A percentile compares a stretch with the other conserved stretches of the same genome.
Conservation (phyloP, 495 filamentous ascomycete species). For the Aspergillus kassunensis region DNA sequence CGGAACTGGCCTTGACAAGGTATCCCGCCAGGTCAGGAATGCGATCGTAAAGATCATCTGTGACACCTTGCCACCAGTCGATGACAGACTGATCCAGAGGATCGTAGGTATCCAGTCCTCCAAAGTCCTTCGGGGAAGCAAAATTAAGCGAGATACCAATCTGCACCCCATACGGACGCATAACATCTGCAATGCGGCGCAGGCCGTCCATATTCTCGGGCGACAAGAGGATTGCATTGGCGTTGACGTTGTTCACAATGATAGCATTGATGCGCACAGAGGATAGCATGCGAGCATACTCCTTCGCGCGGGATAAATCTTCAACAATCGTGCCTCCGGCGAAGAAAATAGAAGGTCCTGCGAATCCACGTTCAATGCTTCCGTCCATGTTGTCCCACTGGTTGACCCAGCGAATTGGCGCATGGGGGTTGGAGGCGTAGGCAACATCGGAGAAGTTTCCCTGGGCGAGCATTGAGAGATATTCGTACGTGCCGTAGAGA, state of each 20-base stretch:
- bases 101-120: conserved; percentile 58
- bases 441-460: conserved; percentile 48
- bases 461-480: conserved; percentile 59
- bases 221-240: conserved; percentile 54
- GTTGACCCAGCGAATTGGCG: conserved; percentile 66
- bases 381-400: conserved; percentile 70
- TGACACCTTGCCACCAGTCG: conserved; percentile 57
- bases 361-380: conserved; percentile 66
- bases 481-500: conserved; percentile 67
- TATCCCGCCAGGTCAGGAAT: conserved; percentile 68
- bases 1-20: conserved; percentile 70
- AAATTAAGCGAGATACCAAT: conserved; percentile 66
- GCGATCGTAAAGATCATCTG: conserved; percentile 52
- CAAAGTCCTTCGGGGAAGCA: conserved; percentile 55
- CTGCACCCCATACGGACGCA: conserved; percentile 64
- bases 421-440: conserved; percentile 45
- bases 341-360: conserved; percentile 68
- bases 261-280: conserved; percentile 64
- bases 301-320: conserved; percentile 53
- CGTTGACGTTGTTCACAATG: conserved; percentile 72
- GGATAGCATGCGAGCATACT: conserved; percentile 66
- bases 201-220: conserved; percentile 57
- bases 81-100: conserved; percentile 58
- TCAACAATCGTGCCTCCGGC: conserved; percentile 46
- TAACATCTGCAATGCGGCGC: conserved; percentile 56